phyloP scores from a whole-genome alignment of 2,329 filamentous ascomycete genomes.

The Cladophialophora carrionii region DNA sequence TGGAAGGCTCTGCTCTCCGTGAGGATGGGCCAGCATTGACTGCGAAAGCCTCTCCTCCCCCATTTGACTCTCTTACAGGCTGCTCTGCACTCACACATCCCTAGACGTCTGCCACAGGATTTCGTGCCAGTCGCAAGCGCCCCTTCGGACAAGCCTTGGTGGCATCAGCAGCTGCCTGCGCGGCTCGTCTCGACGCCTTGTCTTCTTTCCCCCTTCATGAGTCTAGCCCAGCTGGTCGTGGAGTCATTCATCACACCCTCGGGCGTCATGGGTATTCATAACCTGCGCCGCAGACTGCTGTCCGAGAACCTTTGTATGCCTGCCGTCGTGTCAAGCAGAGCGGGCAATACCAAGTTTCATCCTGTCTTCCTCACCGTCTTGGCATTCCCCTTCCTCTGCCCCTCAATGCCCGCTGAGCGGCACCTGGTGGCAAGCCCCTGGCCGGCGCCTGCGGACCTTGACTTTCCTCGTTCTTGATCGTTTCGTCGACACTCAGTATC shows the following conservation, averaged over 20 bases:
- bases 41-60: no score
- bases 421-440: constrained; percentile 73
- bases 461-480: constrained; percentile 96
- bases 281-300: background rate
- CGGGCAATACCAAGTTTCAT: background rate
- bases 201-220: background rate
- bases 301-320: constrained; percentile 2
- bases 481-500: constrained; percentile 96
- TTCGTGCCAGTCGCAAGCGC: background rate
- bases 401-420: constrained; percentile 84
- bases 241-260: background rate
- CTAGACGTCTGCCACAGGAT: background rate
- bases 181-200: background rate
- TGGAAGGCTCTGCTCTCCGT: background rate
- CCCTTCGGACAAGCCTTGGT: background rate
- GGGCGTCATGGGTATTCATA: background rate
- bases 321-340: background rate
- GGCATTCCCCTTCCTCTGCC: constrained; percentile 89
- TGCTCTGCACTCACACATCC: background rate
- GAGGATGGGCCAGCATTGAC: no score
- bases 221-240: background rate
- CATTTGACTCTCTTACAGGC: background rate
- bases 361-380: constrained; percentile 61
- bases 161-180: no score
- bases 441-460: constrained; percentile 78